Percentiles rank a stretch among this genome's conserved stretches.
Conservation (phyloP, 1,139 yeast species). For the Geotrichum carabidarum region DNA sequence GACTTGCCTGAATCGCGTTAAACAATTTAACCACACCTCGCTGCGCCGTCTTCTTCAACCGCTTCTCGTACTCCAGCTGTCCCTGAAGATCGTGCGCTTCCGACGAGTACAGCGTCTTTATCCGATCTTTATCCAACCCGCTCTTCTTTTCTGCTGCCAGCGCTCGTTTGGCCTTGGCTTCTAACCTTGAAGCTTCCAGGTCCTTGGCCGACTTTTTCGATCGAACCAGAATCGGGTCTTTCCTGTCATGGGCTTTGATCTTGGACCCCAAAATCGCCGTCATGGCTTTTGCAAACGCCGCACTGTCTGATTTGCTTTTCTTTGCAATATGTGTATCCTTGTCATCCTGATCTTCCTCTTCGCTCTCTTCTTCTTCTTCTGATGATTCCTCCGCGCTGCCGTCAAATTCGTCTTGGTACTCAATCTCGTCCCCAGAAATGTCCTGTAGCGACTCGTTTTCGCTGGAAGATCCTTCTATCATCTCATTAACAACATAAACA, state of each 20-base stretch:
- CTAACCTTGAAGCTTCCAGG: slow-evolving; percentile 75
- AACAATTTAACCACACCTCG: slow-evolving; percentile 88
- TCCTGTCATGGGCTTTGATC: slow-evolving; percentile 80
- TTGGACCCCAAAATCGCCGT: slow-evolving; percentile 79
- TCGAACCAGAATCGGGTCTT: slow-evolving; percentile 80
- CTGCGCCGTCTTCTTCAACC: slow-evolving; percentile 79
- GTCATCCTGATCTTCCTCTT: slow-evolving; percentile 29
- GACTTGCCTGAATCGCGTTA: slow-evolving; percentile 85
- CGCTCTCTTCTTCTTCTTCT: slow-evolving; percentile 22
- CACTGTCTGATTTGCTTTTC: slow-evolving; percentile 53
- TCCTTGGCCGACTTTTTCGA: slow-evolving; percentile 63
- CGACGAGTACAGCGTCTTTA: slow-evolving; percentile 26
- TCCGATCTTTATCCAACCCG: slow-evolving; percentile 61
- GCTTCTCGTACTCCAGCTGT: slow-evolving; percentile 63
- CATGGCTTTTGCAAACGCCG: slow-evolving; percentile 74
- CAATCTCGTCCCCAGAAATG: slow-evolving; percentile 16
- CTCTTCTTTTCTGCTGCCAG: slow-evolving; percentile 67
- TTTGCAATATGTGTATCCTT: slow-evolving; percentile 27
- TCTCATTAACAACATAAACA: not conserved
- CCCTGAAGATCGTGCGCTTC: slow-evolving; percentile 49
- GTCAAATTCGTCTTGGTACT: slow-evolving; percentile 20
- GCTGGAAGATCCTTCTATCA: slow-evolving; percentile 4
- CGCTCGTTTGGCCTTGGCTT: slow-evolving; percentile 72
- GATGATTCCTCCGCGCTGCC: slow-evolving; percentile 19
- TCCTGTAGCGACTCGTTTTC: slow-evolving; percentile 7